These are phyloP conservation scores for Draba incana DNA, from an alignment of 345 rosid species.

Conservation along the genomic window DNA sequence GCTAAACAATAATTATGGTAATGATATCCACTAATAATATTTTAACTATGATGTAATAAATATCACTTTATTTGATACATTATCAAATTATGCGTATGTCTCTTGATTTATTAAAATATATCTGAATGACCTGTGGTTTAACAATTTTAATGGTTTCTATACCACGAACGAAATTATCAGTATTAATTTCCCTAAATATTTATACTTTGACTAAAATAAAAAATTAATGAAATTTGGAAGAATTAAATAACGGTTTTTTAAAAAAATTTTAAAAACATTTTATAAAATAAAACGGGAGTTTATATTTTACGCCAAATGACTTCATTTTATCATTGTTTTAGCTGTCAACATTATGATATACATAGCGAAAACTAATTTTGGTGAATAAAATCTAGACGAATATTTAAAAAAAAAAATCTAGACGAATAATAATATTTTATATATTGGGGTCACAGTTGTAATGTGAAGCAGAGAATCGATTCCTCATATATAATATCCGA, in stretches of 20 bases:
- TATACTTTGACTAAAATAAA: too few species aligned
- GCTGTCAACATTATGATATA: neutral
- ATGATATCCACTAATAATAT: neutral
- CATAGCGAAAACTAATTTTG: neutral
- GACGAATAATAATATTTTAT: conserved; percentile 23
- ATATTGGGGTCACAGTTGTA: conserved; percentile 35
- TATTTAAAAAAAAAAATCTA: neutral
- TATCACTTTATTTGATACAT: too few species aligned
- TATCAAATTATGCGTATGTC: too few species aligned
- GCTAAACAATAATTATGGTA: neutral
- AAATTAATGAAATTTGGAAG: too few species aligned
- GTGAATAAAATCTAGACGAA: conserved; percentile 38
- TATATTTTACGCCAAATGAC: neutral
- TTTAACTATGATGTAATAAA: neutral
- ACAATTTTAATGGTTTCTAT: too few species aligned
- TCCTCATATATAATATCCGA: conserved; percentile 43
- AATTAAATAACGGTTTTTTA: too few species aligned
- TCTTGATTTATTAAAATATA: too few species aligned
- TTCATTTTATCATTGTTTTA: neutral
- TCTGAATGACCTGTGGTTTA: too few species aligned
- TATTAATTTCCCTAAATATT: too few species aligned
- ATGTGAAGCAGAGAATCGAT: conserved; percentile 46
- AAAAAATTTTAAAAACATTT: too few species aligned
- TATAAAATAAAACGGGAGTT: too few species aligned
- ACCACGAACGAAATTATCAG: too few species aligned